Percentiles rank a stretch among this genome's conserved stretches.
Conservation (phyloP, 768 basidiomycete species). For the Trametes punicea region DNA sequence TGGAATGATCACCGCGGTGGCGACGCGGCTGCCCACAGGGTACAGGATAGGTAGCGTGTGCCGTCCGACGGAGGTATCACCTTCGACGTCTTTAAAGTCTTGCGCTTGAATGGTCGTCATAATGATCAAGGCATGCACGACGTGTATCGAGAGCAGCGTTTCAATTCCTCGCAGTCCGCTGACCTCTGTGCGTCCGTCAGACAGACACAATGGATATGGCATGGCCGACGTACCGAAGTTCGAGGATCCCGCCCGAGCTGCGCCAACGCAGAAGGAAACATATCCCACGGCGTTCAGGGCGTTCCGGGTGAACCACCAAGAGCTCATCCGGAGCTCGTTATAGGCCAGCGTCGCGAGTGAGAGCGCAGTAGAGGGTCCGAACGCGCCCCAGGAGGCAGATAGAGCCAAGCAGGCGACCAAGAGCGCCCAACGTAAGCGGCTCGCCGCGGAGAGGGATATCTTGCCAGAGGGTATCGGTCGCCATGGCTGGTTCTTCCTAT, state of each 20-base stretch:
- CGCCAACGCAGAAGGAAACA: slow-evolving; percentile 25
- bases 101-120: slow-evolving; percentile 7
- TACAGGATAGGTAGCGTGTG: slow-evolving; percentile 4
- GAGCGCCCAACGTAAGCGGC: slow-evolving; percentile 22
- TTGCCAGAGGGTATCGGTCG: slow-evolving; percentile 24
- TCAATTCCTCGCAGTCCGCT: too few relatives aligned
- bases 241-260: too few relatives aligned
- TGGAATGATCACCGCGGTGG: not conserved
- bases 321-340: slow-evolving; percentile 19
- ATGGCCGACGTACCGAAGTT: not conserved
- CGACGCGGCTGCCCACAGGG: not conserved
- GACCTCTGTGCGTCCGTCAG: too few relatives aligned
- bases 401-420: slow-evolving; percentile 14
- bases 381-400: slow-evolving; percentile 8
- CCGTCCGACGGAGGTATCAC: not conserved
- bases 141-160: not conserved
- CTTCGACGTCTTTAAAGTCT: slow-evolving; percentile 10
- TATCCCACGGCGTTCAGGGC: slow-evolving; percentile 19
- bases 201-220: not conserved
- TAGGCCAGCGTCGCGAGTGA: slow-evolving; percentile 15
- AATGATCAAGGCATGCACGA: not conserved
- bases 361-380: slow-evolving; percentile 12
- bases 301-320: slow-evolving; percentile 19
- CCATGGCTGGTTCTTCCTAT: slow-evolving; percentile 25
- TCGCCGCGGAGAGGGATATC: slow-evolving; percentile 15